Evolutionary conservation across 2,329 filamentous ascomycete genomes (phyloP).

Genomic region (Dothistroma septosporum): DNA sequence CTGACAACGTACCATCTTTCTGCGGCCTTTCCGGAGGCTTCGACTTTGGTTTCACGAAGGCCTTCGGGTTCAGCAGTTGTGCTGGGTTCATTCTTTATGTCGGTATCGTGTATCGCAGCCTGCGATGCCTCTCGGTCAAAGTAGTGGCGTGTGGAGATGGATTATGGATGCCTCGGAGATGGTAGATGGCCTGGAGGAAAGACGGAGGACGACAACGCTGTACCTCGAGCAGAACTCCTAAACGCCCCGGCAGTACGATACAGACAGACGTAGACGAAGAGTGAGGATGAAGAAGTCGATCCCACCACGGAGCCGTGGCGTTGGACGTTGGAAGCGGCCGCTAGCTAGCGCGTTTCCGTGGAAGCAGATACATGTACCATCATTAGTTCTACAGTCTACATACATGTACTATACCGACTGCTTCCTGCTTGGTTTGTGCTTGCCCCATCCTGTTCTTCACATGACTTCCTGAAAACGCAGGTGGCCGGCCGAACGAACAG

Average conservation of each 20-base stretch:
- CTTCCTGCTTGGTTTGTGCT: too few relatives aligned
- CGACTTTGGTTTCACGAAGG: slow-evolving; percentile 34
- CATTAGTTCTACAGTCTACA: too few relatives aligned
- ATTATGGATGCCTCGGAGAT: not conserved
- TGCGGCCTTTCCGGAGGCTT: slow-evolving; percentile 26
- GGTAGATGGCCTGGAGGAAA: not conserved
- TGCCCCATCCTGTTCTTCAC: too few relatives aligned
- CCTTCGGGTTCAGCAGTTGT: slow-evolving; percentile 38
- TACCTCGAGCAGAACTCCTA: not conserved
- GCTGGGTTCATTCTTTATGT: slow-evolving; percentile 31
- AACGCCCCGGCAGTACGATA: slow-evolving; percentile 1
- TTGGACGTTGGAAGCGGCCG: not conserved
- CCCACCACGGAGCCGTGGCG: not conserved
- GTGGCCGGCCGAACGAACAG: too few relatives aligned
- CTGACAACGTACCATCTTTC: slow-evolving; percentile 30
- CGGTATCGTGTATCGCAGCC: not conserved
- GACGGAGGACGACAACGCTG: too few relatives aligned
- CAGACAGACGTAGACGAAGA: not conserved
- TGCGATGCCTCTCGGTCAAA: not conserved
- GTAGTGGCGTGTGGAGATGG: slow-evolving; percentile 5
- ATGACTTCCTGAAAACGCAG: too few relatives aligned
- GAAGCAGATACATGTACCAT: not conserved
- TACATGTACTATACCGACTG: too few relatives aligned
- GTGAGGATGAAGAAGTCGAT: not conserved
- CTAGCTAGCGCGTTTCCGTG: not conserved